phyloP scores from a whole-genome alignment of 1,284 basidiomycete genomes.

The Cryptococcus floricola region DNA sequence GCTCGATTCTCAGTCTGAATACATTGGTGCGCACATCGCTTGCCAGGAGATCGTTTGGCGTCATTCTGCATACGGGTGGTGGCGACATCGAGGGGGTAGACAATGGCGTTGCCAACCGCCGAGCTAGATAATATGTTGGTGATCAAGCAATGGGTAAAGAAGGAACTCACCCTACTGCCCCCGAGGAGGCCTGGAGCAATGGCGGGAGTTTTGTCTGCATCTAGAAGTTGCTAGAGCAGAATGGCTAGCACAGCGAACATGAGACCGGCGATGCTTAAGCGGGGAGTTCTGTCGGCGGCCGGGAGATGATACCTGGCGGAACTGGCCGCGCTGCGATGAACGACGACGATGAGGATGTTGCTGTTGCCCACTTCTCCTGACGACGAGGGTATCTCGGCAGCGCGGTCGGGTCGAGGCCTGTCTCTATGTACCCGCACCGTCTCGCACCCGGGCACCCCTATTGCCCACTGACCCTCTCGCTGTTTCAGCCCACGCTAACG shows the following conservation, averaged over 20 bases:
- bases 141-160: background rate
- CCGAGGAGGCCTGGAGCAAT: slow-evolving; percentile 50
- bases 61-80: slow-evolving; percentile 46
- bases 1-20: background rate
- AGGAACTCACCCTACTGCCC: slow-evolving; percentile 41
- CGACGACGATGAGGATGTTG: background rate
- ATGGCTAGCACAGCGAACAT: no score
- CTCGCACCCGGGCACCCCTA: no score
- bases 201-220: slow-evolving; percentile 46
- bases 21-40: slow-evolving; percentile 17
- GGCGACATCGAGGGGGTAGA: slow-evolving; percentile 53
- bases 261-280: no score
- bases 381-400: no score
- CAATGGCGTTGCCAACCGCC: slow-evolving; percentile 49
- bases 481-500: no score
- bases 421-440: no score
- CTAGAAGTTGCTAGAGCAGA: no score
- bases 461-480: no score
- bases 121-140: slow-evolving; percentile 22
- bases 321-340: no score
- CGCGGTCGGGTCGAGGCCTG: no score
- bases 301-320: no score
- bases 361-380: background rate
- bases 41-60: slow-evolving; percentile 2
- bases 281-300: no score